A percentile compares a stretch with the other conserved stretches of the same genome.
phyloP scores from a whole-genome alignment of 1,284 basidiomycete species.

The Pseudozyma sp. region DNA sequence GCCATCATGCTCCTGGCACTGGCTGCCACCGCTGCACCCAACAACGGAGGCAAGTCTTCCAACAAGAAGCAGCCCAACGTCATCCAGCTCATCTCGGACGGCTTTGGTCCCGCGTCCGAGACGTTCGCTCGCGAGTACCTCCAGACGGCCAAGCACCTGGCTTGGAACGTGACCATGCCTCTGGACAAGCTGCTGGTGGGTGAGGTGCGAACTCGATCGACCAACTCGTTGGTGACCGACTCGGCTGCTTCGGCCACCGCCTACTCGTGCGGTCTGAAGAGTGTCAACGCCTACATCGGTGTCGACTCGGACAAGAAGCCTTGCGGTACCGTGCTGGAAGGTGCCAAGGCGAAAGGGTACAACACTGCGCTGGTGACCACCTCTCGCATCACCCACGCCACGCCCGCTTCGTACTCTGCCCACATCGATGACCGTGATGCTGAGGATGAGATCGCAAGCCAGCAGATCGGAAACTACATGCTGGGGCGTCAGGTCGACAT shows the following conservation, averaged over 20 bases:
- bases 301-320: slow-evolving; percentile 66
- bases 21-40: slow-evolving; percentile 32
- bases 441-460: slow-evolving; percentile 65
- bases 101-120: slow-evolving; percentile 68
- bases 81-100: slow-evolving; percentile 63
- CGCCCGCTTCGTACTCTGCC: slow-evolving; percentile 63
- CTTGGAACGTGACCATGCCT: slow-evolving; percentile 56
- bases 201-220: slow-evolving; percentile 63
- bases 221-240: slow-evolving; percentile 67
- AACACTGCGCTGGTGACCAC: slow-evolving; percentile 66
- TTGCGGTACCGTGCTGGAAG: slow-evolving; percentile 68
- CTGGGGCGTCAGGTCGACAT: slow-evolving; percentile 64
- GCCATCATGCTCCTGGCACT: slow-evolving; percentile 41
- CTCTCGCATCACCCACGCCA: slow-evolving; percentile 67
- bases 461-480: slow-evolving; percentile 63
- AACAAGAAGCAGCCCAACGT: slow-evolving; percentile 42
- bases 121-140: slow-evolving; percentile 65
- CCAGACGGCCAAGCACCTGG: slow-evolving; percentile 45
- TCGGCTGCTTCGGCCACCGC: slow-evolving; percentile 68
- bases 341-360: slow-evolving; percentile 65
- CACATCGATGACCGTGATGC: slow-evolving; percentile 67
- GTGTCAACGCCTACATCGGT: slow-evolving; percentile 66
- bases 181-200: slow-evolving; percentile 66
- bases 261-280: slow-evolving; percentile 65
- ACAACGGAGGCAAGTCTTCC: slow-evolving; percentile 25